These are phyloP conservation scores for Fusarium chuoi DNA, from an alignment of 2,329 filamentous ascomycete species.

Conservation along the genomic window DNA sequence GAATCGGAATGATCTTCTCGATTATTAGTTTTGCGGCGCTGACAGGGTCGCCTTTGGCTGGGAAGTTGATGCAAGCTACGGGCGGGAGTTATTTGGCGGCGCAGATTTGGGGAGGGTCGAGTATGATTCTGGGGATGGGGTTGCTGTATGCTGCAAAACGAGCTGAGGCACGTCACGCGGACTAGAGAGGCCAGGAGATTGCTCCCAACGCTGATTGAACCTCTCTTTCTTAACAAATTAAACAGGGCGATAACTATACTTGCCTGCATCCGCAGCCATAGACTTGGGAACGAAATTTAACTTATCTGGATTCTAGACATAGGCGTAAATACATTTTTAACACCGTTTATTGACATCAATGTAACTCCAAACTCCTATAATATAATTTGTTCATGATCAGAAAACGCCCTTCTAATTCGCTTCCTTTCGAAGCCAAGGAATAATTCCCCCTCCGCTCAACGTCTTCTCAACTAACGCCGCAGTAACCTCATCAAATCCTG, in stretches of 20 bases:
- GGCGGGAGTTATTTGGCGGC: conserved; percentile 60
- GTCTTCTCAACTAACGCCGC: not conserved
- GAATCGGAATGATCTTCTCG: conserved; percentile 70
- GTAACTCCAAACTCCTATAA: not conserved
- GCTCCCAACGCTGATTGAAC: rapidly evolving
- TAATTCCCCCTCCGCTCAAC: not conserved
- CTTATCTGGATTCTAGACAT: not conserved
- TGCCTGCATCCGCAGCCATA: no score
- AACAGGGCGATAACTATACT: no score
- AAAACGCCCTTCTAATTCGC: not conserved
- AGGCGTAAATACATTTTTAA: not conserved
- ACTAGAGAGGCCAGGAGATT: not conserved
- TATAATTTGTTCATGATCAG: not conserved
- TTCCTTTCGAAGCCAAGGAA: not conserved
- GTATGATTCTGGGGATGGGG: conserved; percentile 55
- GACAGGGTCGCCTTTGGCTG: conserved; percentile 65
- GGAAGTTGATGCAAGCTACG: conserved; percentile 58
- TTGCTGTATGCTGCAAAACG: conserved; percentile 55
- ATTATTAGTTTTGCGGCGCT: conserved; percentile 65
- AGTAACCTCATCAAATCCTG: not conserved
- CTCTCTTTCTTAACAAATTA: not conserved
- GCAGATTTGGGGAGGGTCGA: conserved; percentile 61
- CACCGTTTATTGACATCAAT: not conserved
- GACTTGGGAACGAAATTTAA: not conserved
- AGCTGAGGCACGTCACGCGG: conserved; percentile 37